These are phyloP conservation scores for Pseudocercospora musae DNA, from an alignment of 2,329 filamentous ascomycete genomes.

Conservation along the genomic window DNA sequence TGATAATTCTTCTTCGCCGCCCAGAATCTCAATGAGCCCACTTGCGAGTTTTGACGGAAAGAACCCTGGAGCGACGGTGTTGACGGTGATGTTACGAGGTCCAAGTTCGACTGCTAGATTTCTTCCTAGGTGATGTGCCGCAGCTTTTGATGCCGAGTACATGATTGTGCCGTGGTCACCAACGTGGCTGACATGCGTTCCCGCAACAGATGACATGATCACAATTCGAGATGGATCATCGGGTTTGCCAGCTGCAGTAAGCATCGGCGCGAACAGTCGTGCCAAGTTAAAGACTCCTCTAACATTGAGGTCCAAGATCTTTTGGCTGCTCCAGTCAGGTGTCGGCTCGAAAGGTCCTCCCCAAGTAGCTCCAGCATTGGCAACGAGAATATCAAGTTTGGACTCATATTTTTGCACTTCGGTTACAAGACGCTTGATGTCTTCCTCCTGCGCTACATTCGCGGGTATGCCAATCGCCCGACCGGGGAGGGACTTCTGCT, in stretches of 20 bases:
- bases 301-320: conserved; percentile 89
- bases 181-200: conserved; percentile 67
- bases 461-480: conserved; percentile 74
- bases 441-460: conserved; percentile 68
- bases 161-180: conserved; percentile 72
- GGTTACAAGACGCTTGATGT: conserved; percentile 67
- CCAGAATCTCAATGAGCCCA: conserved; percentile 66
- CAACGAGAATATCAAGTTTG: conserved; percentile 80
- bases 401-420: conserved; percentile 70
- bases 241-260: conserved; percentile 57
- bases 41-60: conserved; percentile 69
- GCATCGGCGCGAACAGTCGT: conserved; percentile 64
- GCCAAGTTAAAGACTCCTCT: conserved; percentile 68
- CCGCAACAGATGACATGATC: conserved; percentile 77
- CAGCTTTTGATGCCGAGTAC: conserved; percentile 84
- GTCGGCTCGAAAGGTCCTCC: conserved; percentile 77
- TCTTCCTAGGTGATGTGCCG: conserved; percentile 74
- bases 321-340: conserved; percentile 73
- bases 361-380: conserved; percentile 91
- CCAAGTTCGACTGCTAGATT: conserved; percentile 80
- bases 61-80: conserved; percentile 64
- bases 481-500: conserved; percentile 53
- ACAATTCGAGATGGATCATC: conserved; percentile 73
- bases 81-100: conserved; percentile 73
- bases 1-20: conserved; percentile 62